phyloP scores from a whole-genome alignment of 177 flowering plant genomes.

The Vitis hybrid region DNA sequence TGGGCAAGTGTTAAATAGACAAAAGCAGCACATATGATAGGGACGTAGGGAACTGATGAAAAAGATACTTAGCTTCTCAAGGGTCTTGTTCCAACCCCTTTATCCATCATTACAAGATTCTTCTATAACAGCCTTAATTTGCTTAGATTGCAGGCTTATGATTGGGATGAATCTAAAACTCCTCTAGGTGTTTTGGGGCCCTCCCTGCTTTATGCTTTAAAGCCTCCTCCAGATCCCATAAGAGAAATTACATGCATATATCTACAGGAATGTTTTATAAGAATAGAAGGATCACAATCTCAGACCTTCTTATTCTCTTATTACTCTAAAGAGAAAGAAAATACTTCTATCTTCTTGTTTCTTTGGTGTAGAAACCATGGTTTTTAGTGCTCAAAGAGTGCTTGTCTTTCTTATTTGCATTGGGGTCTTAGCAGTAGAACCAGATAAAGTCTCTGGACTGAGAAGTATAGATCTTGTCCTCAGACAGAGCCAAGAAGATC shows the following conservation, averaged over 20 bases:
- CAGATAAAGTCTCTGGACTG: conserved; percentile 39
- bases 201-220: conserved; percentile 34
- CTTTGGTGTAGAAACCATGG: conserved; percentile 36
- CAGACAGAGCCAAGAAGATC: conserved; percentile 24
- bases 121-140: conserved; percentile 55
- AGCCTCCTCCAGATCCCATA: conserved; percentile 30
- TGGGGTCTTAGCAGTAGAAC: conserved; percentile 42
- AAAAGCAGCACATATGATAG: conserved; percentile 55
- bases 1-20: conserved; percentile 32
- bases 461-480: conserved; percentile 44
- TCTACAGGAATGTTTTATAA: conserved; percentile 48
- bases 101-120: conserved; percentile 56
- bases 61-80: conserved; percentile 83
- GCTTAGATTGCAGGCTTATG: conserved; percentile 45
- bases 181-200: conserved; percentile 33
- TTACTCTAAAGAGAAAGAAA: conserved; percentile 17
- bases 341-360: conserved; percentile 18
- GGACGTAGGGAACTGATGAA: conserved; percentile 39
- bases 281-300: conserved; percentile 30
- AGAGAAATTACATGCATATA: conserved; percentile 34
- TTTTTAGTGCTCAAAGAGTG: conserved; percentile 33
- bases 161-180: conserved; percentile 45
- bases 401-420: conserved; percentile 53
- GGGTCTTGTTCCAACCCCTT: conserved; percentile 51
- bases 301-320: conserved; percentile 21